Evolutionary conservation across 495 filamentous ascomycete species (phyloP).

Genomic region (Talaromyces borbonicus): DNA sequence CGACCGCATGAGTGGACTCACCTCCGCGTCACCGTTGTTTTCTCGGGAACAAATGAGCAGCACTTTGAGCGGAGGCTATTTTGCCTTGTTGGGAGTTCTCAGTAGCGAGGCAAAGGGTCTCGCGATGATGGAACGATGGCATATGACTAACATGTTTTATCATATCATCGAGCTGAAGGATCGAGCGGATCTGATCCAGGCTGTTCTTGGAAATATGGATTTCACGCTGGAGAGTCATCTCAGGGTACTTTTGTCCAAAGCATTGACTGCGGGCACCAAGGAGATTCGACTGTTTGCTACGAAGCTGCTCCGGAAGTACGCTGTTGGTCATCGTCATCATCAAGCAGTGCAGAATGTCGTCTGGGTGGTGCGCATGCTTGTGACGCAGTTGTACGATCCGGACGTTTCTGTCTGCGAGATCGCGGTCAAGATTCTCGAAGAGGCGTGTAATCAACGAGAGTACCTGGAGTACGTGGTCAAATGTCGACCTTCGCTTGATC

Average conservation of each 20-base stretch:
- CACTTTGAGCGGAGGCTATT: conserved; percentile 84
- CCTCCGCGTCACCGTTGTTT: conserved; percentile 80
- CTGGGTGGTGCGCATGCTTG: conserved; percentile 91
- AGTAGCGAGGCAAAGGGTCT: conserved; percentile 74
- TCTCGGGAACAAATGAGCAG: conserved; percentile 70
- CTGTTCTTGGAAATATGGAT: conserved; percentile 82
- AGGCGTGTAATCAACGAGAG: conserved; percentile 84
- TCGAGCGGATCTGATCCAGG: conserved; percentile 80
- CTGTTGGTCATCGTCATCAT: conserved; percentile 32
- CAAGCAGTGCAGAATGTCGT: conserved; percentile 48
- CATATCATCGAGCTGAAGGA: conserved; percentile 87
- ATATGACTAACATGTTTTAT: conserved; percentile 98
- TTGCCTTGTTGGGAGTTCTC: conserved; percentile 78
- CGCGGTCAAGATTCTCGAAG: conserved; percentile 92
- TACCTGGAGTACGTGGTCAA: conserved; percentile 92
- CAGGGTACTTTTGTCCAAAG: conserved; percentile 84
- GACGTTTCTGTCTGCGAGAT: conserved; percentile 93
- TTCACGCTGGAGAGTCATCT: conserved; percentile 83
- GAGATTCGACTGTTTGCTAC: conserved; percentile 83
- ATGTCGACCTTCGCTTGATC: conserved; percentile 90
- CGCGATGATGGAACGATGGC: conserved; percentile 89
- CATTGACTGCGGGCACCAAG: conserved; percentile 83
- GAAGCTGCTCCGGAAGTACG: conserved; percentile 74
- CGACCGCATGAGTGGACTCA: conserved; percentile 84
- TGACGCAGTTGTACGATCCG: conserved; percentile 96